Percentiles rank a stretch among this genome's conserved stretches.
Conservation (phyloP, 1,284 basidiomycete genomes). For the Austroboletus novae-zelandiae region DNA sequence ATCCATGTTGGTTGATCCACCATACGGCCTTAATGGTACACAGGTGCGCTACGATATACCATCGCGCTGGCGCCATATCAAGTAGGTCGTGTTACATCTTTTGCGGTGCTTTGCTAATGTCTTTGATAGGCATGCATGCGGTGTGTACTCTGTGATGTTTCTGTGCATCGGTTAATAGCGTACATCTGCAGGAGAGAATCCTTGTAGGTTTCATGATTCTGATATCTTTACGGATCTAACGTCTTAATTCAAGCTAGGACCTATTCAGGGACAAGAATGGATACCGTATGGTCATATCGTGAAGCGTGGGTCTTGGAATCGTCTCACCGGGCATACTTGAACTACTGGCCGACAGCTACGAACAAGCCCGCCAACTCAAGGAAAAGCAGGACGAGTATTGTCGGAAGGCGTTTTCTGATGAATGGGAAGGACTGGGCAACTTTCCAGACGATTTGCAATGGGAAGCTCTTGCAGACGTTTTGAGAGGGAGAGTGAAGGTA, state of each 20-base stretch:
- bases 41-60: conserved; percentile 28
- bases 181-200: conserved; percentile 23
- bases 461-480: conserved; percentile 80
- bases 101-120: neutral
- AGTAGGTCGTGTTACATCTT: conserved; percentile 20
- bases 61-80: conserved; percentile 50
- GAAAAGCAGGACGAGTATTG: conserved; percentile 73
- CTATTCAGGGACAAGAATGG: conserved; percentile 39
- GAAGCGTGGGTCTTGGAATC: conserved; percentile 30
- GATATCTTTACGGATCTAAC: neutral
- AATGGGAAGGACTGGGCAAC: conserved; percentile 56
- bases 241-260: conserved; percentile 16
- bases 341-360: conserved; percentile 35
- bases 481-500: conserved; percentile 76
- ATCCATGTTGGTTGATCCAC: conserved; percentile 47
- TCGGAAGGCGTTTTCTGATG: conserved; percentile 45
- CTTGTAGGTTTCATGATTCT: conserved; percentile 11
- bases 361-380: conserved; percentile 53
- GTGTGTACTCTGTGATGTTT: conserved; percentile 17
- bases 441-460: conserved; percentile 79
- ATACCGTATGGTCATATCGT: conserved; percentile 57
- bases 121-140: conserved; percentile 42
- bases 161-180: neutral
- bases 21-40: conserved; percentile 37
- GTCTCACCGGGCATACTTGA: neutral